These are phyloP conservation scores for Lactarius hengduanensis DNA, from an alignment of 768 basidiomycete species.

Conservation along the genomic window DNA sequence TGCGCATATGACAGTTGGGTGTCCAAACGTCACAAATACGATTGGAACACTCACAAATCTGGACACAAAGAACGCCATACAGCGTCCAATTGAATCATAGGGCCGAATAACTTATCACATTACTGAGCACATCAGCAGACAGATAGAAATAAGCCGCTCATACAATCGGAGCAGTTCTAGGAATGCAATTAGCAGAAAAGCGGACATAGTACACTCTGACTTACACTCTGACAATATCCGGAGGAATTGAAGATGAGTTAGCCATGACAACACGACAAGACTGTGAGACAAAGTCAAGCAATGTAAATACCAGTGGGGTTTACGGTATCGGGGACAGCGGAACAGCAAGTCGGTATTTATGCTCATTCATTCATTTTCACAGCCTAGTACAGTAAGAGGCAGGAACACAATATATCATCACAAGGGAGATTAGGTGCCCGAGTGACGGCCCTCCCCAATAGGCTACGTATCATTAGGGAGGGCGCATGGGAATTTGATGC, in stretches of 20 bases:
- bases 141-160: not conserved
- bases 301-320: not conserved
- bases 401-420: not conserved
- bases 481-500: not conserved
- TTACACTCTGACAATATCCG: conserved; percentile 8
- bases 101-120: conserved; percentile 1
- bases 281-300: not conserved
- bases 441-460: not conserved
- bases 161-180: conserved; percentile 18
- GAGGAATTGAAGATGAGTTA: not conserved
- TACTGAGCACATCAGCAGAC: not conserved
- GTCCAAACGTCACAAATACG: too few species aligned
- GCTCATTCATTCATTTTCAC: not conserved
- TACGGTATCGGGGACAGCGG: not conserved
- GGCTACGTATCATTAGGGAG: not conserved
- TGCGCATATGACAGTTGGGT: not conserved
- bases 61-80: conserved; percentile 2
- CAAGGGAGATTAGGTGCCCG: not conserved
- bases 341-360: not conserved
- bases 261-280: conserved; percentile 1
- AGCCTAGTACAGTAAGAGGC: not conserved
- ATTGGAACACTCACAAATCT: not conserved
- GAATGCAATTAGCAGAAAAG: not conserved
- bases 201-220: not conserved
- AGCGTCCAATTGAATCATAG: conserved; percentile 1